phyloP scores from a whole-genome alignment of 495 filamentous ascomycete species.

The Penicillium mononematosum region DNA sequence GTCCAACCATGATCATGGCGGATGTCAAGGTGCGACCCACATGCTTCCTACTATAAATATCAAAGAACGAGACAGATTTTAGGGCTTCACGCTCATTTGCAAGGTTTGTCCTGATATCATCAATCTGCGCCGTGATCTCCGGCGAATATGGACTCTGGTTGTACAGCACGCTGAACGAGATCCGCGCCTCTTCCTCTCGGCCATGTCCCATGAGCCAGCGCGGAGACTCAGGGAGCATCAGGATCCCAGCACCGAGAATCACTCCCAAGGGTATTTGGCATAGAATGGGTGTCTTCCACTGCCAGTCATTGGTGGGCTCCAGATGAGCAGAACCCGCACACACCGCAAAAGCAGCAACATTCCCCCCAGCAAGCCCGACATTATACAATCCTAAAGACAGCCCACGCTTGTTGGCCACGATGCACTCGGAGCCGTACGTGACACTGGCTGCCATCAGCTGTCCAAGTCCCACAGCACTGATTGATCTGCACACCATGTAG shows the following conservation, averaged over 20 bases:
- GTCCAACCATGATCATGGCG: constrained; percentile 27
- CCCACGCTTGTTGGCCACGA: constrained; percentile 30
- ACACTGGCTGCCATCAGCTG: constrained; percentile 23
- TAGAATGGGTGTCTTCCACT: constrained; percentile 34
- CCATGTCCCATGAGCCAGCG: constrained; percentile 29
- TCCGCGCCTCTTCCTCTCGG: constrained; percentile 25
- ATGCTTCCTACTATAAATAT: constrained; percentile 26
- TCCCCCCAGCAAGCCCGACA: constrained; percentile 29
- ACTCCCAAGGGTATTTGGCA: constrained; percentile 32
- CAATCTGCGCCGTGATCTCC: constrained; percentile 24
- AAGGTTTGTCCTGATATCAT: constrained; percentile 27
- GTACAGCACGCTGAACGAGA: constrained; percentile 26
- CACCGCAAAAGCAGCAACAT: constrained; percentile 26
- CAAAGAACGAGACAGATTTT: constrained; percentile 15
- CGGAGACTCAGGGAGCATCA: constrained; percentile 35
- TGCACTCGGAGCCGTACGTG: constrained; percentile 33
- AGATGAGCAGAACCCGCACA: constrained; percentile 28
- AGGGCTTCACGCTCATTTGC: constrained; percentile 17
- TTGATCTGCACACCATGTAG: constrained; percentile 35
- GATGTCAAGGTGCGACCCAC: constrained; percentile 25
- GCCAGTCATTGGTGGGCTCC: constrained; percentile 26
- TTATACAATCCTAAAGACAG: constrained; percentile 29
- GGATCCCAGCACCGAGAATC: constrained; percentile 26
- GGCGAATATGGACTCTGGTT: constrained; percentile 22
- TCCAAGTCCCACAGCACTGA: constrained; percentile 29